Base-by-base conservation (phyloP, 805 yeast species). In the Candida vartiovaarae region DNA sequence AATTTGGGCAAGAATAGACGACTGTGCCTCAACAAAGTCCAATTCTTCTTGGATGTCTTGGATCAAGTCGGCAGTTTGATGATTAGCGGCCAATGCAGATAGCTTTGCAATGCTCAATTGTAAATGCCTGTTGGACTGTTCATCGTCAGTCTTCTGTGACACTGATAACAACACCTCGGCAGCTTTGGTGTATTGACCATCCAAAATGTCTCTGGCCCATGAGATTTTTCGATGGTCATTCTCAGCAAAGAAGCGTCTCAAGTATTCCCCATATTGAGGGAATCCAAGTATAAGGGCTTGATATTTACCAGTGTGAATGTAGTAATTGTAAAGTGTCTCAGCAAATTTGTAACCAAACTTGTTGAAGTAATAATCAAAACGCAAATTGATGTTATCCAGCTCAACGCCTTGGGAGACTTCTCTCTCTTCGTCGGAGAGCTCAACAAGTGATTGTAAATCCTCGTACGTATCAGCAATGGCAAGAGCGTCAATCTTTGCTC, bases 31-130 rank as follows among this genome's bases (percentile, higher is more conserved):
- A 15, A 76, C 62, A 20, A 66, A 60, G 32, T 71, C 71, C 25
- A 81, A 62, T 31, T 70, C 71, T 30, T 66, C 65, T 50, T 82
- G 82, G 29, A 83, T 71, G 7, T 70, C 71, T 15, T 56, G 57
- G 7, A 78, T 42, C 4, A 61, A 41, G 3, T 61, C 64, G 4
- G 53, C 37, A 49, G 48, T 38, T n/a, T 45, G 47, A 5, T 48
- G 52, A 5, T 51, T 55, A 23, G 46, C 33, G 4, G 46, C 46
- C 20, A 84, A 55, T 2, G 76, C 67, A 3, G 86, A 64, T 24
- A 89, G 62, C 59, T 88, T 88, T 2, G 95, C 90, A 40, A 88
- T 62, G 44, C 87, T 82, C 46, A 80, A 69, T 50, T 79, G 79
- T 24, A 83, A 54, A 51, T 73, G 77, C 52, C 73, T 74, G 50